A percentile compares a stretch with the other conserved stretches of the same genome.
Conservation (phyloP, 441 rosid species). For the Capsella rubella region DNA sequence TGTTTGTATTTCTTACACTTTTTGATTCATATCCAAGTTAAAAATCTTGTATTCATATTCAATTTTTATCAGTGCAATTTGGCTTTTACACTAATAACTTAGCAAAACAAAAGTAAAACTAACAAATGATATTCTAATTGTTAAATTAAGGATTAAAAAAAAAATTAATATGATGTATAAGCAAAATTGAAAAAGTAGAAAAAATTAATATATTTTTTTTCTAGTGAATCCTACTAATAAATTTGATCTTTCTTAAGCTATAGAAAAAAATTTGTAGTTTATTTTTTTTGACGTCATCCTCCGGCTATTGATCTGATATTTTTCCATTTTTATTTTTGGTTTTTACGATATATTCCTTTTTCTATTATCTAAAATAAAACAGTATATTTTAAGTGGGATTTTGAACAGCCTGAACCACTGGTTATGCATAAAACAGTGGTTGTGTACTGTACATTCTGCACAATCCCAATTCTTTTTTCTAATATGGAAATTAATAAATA, state of each 20-base stretch:
- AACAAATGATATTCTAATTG: neutral
- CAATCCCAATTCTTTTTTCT: neutral
- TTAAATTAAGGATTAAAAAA: neutral
- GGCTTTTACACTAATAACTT: neutral
- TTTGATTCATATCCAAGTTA: no score
- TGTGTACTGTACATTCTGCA: neutral
- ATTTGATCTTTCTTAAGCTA: neutral
- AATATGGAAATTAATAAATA: neutral
- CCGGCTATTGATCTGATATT: no score
- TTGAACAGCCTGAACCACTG: slow-evolving; percentile 13
- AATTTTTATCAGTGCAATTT: no score
- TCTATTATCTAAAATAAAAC: neutral
- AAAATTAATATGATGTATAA: no score
- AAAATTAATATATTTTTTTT: no score
- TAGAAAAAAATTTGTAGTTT: no score
- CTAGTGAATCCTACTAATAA: neutral
- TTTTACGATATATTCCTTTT: neutral
- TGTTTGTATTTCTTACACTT: no score
- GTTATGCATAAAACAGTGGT: slow-evolving; percentile 23
- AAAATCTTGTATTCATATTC: no score
- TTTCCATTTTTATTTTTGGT: neutral
- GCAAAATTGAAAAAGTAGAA: neutral
- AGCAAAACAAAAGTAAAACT: neutral
- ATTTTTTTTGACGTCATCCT: no score
- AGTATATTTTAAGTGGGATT: neutral